These are phyloP conservation scores for Fusarium sp. DNA, from an alignment of 2,329 filamentous ascomycete genomes.

Conservation along the genomic window DNA sequence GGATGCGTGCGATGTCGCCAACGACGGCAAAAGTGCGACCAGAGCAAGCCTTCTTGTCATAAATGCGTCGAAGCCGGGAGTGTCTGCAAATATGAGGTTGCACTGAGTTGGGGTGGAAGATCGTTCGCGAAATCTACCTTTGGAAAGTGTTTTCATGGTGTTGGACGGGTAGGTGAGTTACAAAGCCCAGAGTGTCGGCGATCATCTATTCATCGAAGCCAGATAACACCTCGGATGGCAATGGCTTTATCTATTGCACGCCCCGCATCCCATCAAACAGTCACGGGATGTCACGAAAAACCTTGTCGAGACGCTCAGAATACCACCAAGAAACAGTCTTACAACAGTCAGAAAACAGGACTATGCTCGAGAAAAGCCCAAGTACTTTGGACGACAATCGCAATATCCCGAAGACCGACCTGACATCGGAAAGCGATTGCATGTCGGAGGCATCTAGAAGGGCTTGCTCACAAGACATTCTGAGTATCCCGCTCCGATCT, in stretches of 20 bases:
- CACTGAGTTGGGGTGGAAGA: constrained; percentile 31
- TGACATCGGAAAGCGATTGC: background rate
- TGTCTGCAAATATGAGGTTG: constrained; percentile 27
- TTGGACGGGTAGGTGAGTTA: constrained; percentile 11
- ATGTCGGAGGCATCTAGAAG: background rate
- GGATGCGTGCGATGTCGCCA: constrained; percentile 33
- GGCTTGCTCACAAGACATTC: background rate
- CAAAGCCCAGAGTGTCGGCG: accelerated
- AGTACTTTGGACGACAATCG: background rate
- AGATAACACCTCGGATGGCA: background rate
- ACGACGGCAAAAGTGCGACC: constrained; percentile 37
- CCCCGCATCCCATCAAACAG: background rate
- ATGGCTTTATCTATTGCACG: constrained; percentile 24
- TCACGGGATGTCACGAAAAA: accelerated
- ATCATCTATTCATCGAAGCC: background rate
- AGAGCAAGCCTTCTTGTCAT: constrained; percentile 30
- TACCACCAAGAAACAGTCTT: too few species aligned
- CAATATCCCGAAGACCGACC: background rate
- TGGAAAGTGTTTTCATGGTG: constrained; percentile 16
- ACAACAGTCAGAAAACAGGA: accelerated
- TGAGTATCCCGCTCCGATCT: background rate
- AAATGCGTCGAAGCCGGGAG: constrained; percentile 17
- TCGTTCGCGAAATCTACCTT: constrained; percentile 30
- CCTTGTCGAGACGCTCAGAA: background rate
- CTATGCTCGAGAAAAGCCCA: background rate